Evolutionary conservation across 768 basidiomycete species (phyloP), one percentile per base, ranked within the genome.

Genomic region (Lanmaoa rubissima): DNA sequence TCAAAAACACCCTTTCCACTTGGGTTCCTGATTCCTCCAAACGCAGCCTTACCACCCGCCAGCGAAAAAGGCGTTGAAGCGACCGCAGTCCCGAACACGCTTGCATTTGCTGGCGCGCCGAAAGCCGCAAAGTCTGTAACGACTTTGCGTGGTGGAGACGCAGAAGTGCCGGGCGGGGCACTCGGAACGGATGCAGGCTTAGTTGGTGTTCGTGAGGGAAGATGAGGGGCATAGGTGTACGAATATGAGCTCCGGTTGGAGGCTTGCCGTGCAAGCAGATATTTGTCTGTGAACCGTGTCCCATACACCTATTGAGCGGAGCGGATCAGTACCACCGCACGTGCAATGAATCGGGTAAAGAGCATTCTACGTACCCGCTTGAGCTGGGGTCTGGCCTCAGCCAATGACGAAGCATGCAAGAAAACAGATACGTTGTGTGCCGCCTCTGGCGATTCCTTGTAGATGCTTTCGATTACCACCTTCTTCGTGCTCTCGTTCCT

Each of bases 401-500:
- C 72, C 56, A 97, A 73, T 36, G 82, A 81, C 3, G 82, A 74
- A 1, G 94, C 85, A 55, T 85, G 80, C 67, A 81, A 86, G 78
- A 94, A 98, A 4, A 92, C 85, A 24, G 82, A 75, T 11, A 98
- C 93, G 69, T 98, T 98, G 73, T 97, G 93, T 61, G 80, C 80
- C 11, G 92, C 87, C 70, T 96, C 93, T 26, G 88, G 86, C 2
- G 90, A 88, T 9, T 95, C 92, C 64, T 88, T 90, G 75, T 98
- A 98, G 66, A 98, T 98, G 60, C 92, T 94, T 70, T 97, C 94
- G 60, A 98, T 90, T 54, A 94, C 87, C 48, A 98, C 88, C 72
- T 94, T 93, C 78, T 97, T 98, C 54, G 96, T 98, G 75, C 87
- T 94, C 73, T 98, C 96, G 64, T 97, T 97, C 54, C 96, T 82